Evolutionary conservation across 2,329 filamentous ascomycete species (phyloP).

Genomic region (Trichoderma sp.): DNA sequence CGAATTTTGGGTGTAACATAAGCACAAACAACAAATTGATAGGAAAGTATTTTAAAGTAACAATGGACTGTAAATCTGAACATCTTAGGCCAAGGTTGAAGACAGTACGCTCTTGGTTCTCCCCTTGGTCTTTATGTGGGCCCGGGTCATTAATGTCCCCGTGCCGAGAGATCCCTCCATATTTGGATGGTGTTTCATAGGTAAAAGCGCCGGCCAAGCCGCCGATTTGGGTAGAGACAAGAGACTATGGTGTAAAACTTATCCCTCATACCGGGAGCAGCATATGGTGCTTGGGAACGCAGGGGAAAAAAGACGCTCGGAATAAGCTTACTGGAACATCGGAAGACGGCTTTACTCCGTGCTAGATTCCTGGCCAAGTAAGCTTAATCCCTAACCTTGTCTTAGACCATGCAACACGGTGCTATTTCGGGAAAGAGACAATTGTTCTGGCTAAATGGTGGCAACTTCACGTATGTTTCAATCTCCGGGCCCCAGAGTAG

Average conservation of each 20-base stretch:
- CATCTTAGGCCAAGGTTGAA: not conserved
- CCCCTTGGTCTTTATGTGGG: not conserved
- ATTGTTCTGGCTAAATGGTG: not conserved
- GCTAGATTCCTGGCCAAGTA: not conserved
- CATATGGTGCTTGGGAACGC: not conserved
- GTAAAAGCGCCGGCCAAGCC: not conserved
- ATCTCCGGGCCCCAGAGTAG: not conserved
- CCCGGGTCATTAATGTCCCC: not conserved
- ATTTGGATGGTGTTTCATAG: too few species aligned
- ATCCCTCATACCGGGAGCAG: not conserved
- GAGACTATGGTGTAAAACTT: not conserved
- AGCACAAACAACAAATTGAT: not conserved
- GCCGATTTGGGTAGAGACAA: not conserved
- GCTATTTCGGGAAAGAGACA: not conserved
- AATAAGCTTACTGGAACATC: not conserved
- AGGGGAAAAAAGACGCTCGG: not conserved
- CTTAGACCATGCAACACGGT: not conserved
- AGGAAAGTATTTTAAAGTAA: not conserved
- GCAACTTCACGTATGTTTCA: not conserved
- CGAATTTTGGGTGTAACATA: not conserved
- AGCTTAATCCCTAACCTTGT: not conserved
- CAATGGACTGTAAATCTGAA: not conserved
- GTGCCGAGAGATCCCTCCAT: not conserved
- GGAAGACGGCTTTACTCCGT: not conserved
- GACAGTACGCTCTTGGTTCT: not conserved